These are phyloP conservation scores for Pleurotus citrinopileatus DNA, from an alignment of 768 basidiomycete species.

Conservation along the genomic window DNA sequence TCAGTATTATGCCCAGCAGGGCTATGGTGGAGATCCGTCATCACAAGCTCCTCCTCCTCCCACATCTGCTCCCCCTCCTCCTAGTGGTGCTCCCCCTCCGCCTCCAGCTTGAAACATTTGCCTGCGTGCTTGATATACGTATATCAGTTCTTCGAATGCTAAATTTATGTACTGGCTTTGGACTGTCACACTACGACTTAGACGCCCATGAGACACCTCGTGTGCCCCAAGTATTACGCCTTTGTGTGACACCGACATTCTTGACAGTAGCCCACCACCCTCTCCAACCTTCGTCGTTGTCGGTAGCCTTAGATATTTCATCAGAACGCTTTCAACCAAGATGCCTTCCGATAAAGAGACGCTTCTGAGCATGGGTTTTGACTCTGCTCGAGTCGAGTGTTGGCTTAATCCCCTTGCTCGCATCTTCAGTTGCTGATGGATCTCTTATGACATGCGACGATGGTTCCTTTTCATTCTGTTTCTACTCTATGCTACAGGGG, in stretches of 20 bases:
- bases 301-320: no score
- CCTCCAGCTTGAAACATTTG: not conserved
- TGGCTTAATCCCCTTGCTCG: slow-evolving; percentile 26
- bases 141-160: no score
- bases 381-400: slow-evolving; percentile 84
- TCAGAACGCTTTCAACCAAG: not conserved
- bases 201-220: no score
- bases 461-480: not conserved
- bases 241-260: not conserved
- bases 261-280: no score
- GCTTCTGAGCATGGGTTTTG: slow-evolving; percentile 86
- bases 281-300: no score
- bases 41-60: not conserved
- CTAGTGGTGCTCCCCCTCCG: slow-evolving; percentile 3
- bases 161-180: slow-evolving; percentile 4
- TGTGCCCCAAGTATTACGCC: not conserved
- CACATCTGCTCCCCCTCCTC: not conserved
- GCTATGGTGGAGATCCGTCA: slow-evolving; percentile 33
- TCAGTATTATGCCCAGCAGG: slow-evolving; percentile 67
- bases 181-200: no score
- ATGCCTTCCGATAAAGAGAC: slow-evolving; percentile 71
- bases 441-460: slow-evolving; percentile 9
- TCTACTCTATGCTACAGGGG: slow-evolving; percentile 56
- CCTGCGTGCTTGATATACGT: no score
- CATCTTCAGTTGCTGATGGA: not conserved